A percentile compares a stretch with the other conserved stretches of the same genome.
phyloP scores from a whole-genome alignment of 2,329 filamentous ascomycete species.

The Botrytis galanthina region DNA sequence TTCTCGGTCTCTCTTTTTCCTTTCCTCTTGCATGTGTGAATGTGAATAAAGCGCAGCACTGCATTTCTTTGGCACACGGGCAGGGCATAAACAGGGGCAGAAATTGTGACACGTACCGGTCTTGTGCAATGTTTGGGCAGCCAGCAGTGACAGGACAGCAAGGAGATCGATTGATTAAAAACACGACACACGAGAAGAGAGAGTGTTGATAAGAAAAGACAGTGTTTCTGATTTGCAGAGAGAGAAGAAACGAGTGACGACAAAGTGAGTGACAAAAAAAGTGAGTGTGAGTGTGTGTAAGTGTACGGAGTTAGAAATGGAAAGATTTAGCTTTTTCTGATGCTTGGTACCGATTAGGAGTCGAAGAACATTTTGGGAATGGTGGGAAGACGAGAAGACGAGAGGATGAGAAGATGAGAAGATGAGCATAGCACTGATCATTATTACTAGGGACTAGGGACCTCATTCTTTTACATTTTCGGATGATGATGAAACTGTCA shows the following conservation, averaged over 20 bases:
- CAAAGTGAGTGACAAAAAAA: background rate
- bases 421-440: background rate
- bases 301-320: background rate
- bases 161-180: conserved; percentile 9
- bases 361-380: background rate
- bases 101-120: conserved; percentile 16
- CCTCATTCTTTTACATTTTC: background rate
- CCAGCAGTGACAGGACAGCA: background rate
- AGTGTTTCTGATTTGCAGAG: background rate
- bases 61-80: background rate
- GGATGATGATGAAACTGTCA: conserved; percentile 11
- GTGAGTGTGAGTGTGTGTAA: background rate
- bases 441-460: too few species aligned
- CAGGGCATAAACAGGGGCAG: conserved; percentile 11
- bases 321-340: background rate
- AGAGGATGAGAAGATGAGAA: too few species aligned
- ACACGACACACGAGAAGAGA: background rate
- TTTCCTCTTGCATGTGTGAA: background rate
- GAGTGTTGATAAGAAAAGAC: background rate
- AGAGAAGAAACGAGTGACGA: conserved; percentile 10
- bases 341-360: background rate
- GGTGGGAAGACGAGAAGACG: background rate
- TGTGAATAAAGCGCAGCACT: background rate
- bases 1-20: conserved; percentile 1
- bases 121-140: background rate